phyloP scores from a whole-genome alignment of 176 grass and related monocot species.

The Tillandsia fasciculata region DNA sequence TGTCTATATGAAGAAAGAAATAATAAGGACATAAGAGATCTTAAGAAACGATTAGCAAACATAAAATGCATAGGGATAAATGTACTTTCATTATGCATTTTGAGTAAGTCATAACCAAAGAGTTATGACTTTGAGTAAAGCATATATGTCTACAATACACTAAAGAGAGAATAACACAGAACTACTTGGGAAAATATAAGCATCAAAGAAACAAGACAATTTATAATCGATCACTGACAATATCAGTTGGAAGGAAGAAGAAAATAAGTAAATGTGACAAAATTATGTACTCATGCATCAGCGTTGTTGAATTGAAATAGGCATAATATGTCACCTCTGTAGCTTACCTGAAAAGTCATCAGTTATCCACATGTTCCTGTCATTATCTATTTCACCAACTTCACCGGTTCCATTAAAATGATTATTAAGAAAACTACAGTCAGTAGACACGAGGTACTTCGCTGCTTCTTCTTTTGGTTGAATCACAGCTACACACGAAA shows the following conservation, averaged over 20 bases:
- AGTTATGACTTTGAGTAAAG: too few species aligned
- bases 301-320: not conserved
- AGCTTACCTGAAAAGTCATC: not conserved
- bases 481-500: slow-evolving; percentile 90
- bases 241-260: not conserved
- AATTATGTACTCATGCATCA: not conserved
- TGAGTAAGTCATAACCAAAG: too few species aligned
- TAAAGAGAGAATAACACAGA: not conserved
- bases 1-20: not conserved
- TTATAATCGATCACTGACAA: not conserved
- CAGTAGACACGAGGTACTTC: slow-evolving; percentile 52
- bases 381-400: slow-evolving; percentile 11
- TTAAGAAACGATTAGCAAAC: too few species aligned
- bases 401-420: slow-evolving; percentile 28
- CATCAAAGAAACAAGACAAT: not conserved
- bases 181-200: not conserved
- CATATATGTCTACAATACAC: not conserved
- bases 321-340: slow-evolving; percentile 5
- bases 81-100: too few species aligned
- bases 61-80: too few species aligned
- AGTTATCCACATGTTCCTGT: not conserved
- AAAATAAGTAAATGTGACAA: not conserved
- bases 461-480: slow-evolving; percentile 66
- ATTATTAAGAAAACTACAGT: slow-evolving; percentile 49
- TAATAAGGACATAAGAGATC: not conserved